phyloP scores from a whole-genome alignment of 208 protist species.

The Novymonas esmeraldas region DNA sequence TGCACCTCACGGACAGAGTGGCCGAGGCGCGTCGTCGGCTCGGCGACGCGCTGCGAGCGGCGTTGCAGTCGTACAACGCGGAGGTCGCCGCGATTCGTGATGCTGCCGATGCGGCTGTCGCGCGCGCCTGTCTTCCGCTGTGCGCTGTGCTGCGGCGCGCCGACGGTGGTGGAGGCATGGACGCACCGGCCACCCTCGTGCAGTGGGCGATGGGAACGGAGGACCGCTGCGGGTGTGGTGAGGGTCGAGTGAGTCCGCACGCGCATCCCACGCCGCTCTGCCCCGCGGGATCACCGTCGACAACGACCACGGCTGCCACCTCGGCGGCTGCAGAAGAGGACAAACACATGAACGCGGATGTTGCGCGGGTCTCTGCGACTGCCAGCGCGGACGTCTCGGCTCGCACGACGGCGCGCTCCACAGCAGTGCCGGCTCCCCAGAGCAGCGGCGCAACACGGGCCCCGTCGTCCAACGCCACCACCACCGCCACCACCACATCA shows the following conservation, averaged over 20 bases:
- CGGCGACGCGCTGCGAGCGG: constrained; percentile 6
- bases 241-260: too few relatives aligned
- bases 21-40: constrained; percentile 13
- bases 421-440: background rate
- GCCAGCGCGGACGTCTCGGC: constrained; percentile 18
- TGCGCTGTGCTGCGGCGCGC: constrained; percentile 13
- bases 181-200: background rate
- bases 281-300: too few relatives aligned
- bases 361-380: background rate
- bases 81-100: background rate
- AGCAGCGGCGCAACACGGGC: background rate
- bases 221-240: too few relatives aligned
- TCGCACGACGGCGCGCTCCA: constrained; percentile 13
- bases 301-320: too few relatives aligned
- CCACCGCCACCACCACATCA: too few relatives aligned
- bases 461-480: background rate
- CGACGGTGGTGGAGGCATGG: too few relatives aligned
- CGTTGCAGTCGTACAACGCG: constrained; percentile 18
- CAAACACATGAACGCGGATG: background rate
- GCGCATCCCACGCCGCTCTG: too few relatives aligned
- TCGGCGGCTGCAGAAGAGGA: background rate
- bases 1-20: background rate
- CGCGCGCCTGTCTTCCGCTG: background rate
- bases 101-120: background rate
- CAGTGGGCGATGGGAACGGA: too few relatives aligned